Percentiles rank a stretch among this genome's conserved stretches.
Conservation (phyloP, 78 protist genomes). For the Pigoraptor vietnamica region DNA sequence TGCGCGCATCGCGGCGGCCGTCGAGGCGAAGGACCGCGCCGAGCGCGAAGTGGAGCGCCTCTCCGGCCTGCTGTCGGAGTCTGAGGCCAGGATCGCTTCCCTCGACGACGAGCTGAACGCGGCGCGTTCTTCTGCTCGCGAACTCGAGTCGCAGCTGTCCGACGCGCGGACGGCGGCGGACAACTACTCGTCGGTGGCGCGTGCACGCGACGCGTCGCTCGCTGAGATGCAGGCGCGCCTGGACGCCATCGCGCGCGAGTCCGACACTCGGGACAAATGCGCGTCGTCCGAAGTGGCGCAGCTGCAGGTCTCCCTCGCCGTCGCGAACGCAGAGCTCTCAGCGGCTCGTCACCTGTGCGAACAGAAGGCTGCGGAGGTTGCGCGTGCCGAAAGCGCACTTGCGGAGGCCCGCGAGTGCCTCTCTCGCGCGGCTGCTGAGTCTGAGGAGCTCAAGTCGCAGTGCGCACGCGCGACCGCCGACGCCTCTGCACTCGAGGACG, state of each 20-base stretch:
- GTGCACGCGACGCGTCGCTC: neutral
- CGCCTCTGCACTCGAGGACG: neutral
- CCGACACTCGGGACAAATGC: neutral
- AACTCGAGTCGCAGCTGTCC: neutral
- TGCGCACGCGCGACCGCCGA: neutral
- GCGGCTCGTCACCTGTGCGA: neutral
- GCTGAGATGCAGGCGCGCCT: neutral
- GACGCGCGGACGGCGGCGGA: neutral
- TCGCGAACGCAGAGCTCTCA: neutral
- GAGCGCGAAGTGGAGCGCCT: neutral
- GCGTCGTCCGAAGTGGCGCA: neutral
- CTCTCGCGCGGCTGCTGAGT: too few relatives aligned
- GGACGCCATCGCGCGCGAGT: neutral
- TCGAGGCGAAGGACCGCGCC: neutral
- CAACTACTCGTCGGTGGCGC: neutral
- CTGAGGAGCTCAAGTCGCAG: too few relatives aligned
- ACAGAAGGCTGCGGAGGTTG: neutral
- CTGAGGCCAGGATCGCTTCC: neutral
- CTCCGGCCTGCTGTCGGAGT: neutral
- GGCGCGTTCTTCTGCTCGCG: neutral
- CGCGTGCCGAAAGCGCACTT: too few relatives aligned
- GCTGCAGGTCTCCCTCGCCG: neutral
- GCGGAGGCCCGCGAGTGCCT: too few relatives aligned
- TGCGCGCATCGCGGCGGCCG: neutral
- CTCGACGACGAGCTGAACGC: neutral